Conservation (phyloP, 768 basidiomycete species). For the Leucosporidium scottii region DNA sequence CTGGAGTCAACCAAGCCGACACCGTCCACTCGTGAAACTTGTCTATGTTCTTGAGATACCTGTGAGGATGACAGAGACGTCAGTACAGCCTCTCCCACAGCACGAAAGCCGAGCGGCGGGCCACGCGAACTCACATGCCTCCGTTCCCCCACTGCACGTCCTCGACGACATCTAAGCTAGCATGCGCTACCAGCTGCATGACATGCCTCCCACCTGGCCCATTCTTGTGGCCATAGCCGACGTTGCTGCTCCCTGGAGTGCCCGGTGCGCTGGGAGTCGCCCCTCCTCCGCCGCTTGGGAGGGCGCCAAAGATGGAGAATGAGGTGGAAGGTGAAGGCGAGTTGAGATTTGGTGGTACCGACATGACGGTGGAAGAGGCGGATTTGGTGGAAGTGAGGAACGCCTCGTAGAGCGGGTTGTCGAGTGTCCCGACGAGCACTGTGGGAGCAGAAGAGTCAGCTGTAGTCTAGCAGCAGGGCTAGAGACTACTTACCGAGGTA, state of each 20-base stretch:
- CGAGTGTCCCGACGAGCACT: conserved; percentile 45
- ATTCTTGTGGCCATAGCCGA: conserved; percentile 34
- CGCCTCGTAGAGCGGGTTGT: conserved; percentile 46
- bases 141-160: conserved; percentile 79
- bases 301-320: conserved; percentile 39
- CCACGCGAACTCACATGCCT: conserved; percentile 32
- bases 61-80: conserved; percentile 39
- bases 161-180: conserved; percentile 88
- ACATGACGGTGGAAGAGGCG: conserved; percentile 25
- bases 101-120: background rate
- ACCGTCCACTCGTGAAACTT: conserved; percentile 99
- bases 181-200: conserved; percentile 98
- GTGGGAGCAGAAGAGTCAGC: background rate
- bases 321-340: conserved; percentile 41
- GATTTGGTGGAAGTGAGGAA: conserved; percentile 36
- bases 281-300: background rate
- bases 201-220: conserved; percentile 53
- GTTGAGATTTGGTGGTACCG: conserved; percentile 26
- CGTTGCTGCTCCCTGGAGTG: background rate
- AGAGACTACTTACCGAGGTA: conserved; percentile 38
- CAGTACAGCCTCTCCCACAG: background rate
- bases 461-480: background rate
- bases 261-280: background rate
- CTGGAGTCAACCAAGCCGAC: conserved; percentile 89
- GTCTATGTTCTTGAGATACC: conserved; percentile 93